Evolutionary conservation across 345 rosid genomes (phyloP).

Genomic region (Eucalyptus globulus): DNA sequence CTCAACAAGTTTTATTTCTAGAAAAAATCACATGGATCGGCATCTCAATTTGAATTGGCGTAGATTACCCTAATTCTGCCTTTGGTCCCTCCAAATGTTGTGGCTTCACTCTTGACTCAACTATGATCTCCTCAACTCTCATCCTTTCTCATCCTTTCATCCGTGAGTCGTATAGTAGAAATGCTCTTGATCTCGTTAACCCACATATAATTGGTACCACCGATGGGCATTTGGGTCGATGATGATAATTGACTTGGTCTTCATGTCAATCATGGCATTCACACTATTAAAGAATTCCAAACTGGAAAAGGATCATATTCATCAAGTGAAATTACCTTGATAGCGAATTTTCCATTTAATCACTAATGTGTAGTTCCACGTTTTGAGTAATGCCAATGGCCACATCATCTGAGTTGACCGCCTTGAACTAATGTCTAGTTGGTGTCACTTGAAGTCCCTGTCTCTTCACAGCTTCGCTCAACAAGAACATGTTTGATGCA

Average conservation of each 20-base stretch:
- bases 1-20: not conserved
- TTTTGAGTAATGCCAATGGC: not conserved
- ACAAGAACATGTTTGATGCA: not conserved
- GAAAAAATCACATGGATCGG: not conserved
- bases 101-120: not conserved
- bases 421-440: not conserved
- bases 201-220: not conserved
- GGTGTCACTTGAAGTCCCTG: not conserved
- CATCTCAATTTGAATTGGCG: not conserved
- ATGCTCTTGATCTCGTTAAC: not conserved
- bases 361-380: not conserved
- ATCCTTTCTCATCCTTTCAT: not conserved
- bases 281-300: not conserved
- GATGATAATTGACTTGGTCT: not conserved
- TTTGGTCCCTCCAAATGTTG: not conserved
- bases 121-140: not conserved
- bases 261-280: not conserved
- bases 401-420: not conserved
- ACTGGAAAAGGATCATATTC: not conserved
- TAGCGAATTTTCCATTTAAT: not conserved
- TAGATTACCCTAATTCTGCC: not conserved
- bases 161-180: fast-evolving
- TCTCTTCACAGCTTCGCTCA: not conserved
- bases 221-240: not conserved
- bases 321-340: not conserved